Evolutionary conservation across 768 basidiomycete species (phyloP), one percentile per base, ranked within the genome.

Genomic region (Lactifluus piperatus): DNA sequence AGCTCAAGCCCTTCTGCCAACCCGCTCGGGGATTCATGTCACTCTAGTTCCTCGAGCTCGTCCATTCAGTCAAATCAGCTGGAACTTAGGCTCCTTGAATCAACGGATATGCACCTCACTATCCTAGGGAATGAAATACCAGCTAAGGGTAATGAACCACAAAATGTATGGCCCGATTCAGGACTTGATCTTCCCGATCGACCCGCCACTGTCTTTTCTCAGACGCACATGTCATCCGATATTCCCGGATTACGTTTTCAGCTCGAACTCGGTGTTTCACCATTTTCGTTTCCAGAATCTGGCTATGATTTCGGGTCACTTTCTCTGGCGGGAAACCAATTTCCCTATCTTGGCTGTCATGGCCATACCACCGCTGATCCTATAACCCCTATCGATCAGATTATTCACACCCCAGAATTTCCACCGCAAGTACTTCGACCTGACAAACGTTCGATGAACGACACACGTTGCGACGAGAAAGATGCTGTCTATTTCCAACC

Each of bases 201-300:
- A 22, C 26, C 39, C 41, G 18, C 57, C 34, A 59, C 66, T 37
- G 71, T 71, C 39, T 66, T 71, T 60, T 71, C 74, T 22, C 68
- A 64, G 56, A 68, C 69, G n/a, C 72, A 68, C 20, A 63, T 71
- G 36, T 60, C 70, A 48, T 68, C 71, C 18, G 73, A 71, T 24
- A 64, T 67, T 44, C 67, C 74, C 46, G 39, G 54, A 20, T 59
- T 69, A 10, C 55, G 54, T 37, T 62, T 65, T 50, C 69, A 66
- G 22, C 43, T 62, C 45, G 66, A 67, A 16, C 58, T 62, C 14
- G 67, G 65, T 46, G 62, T 29, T 29, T 63, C 58, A 44, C 60
- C 56, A 27, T 51, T 22, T 44, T 44, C 59, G 56, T 36, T 57
- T 62, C 50, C 57, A 55, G 45, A 65, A 29, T 61, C 65, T 64